These are phyloP conservation scores for Ceratobasidium sp. DNA, from an alignment of 1,284 basidiomycete species.

Conservation along the genomic window DNA sequence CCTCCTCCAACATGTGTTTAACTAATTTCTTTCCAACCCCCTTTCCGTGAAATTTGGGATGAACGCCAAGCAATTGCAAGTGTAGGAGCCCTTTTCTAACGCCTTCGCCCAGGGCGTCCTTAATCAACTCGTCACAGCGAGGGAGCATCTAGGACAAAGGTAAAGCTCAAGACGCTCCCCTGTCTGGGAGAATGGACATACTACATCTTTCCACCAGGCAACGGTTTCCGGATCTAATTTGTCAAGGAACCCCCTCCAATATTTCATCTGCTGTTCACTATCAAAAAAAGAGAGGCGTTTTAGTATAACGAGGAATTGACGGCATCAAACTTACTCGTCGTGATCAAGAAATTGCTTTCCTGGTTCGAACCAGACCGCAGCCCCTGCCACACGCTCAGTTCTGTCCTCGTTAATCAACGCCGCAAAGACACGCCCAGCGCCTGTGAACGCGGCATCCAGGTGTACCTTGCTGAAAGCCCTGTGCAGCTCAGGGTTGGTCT, in stretches of 20 bases:
- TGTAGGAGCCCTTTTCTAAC: constrained; percentile 7
- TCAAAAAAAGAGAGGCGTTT: neutral
- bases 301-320: neutral
- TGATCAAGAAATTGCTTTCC: constrained; percentile 5
- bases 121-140: neutral
- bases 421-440: constrained; percentile 19
- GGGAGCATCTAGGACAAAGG: neutral
- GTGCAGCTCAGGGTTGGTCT: constrained; percentile 1
- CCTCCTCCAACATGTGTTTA: neutral
- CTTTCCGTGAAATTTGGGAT: constrained; percentile 14
- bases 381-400: neutral
- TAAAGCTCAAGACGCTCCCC: neutral
- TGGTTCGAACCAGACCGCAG: constrained; percentile 7
- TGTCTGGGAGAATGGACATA: neutral
- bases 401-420: neutral
- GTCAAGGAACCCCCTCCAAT: neutral
- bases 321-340: neutral
- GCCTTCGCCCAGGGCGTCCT: constrained; percentile 3
- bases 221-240: neutral
- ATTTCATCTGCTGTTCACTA: neutral
- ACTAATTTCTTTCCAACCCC: constrained; percentile 9
- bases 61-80: constrained; percentile 24
- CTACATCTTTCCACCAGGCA: neutral
- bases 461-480: neutral
- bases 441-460: constrained; percentile 8